These are phyloP conservation scores for Aureobasidium musti DNA, from an alignment of 2,329 filamentous ascomycete species.

Conservation along the genomic window DNA sequence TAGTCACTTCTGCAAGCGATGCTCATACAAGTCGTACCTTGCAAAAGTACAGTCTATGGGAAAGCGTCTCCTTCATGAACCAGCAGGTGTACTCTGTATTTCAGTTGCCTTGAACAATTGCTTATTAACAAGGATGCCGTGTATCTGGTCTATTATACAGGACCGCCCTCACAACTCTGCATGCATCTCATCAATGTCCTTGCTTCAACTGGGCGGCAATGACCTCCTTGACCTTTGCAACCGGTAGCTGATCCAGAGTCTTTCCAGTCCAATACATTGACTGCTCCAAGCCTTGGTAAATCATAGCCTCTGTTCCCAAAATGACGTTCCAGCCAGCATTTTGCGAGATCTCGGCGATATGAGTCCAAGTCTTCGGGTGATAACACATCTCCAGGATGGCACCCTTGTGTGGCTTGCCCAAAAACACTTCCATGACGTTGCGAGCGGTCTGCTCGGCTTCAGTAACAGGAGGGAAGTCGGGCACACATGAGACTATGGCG, in stretches of 20 bases:
- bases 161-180: background rate
- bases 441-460: slow-evolving; percentile 62
- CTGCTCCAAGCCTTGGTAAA: slow-evolving; percentile 73
- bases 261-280: slow-evolving; percentile 64
- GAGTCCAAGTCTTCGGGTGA: slow-evolving; percentile 69
- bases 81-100: background rate
- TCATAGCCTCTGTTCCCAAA: slow-evolving; percentile 72
- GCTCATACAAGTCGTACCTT: background rate
- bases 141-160: background rate
- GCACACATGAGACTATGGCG: slow-evolving; percentile 71
- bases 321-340: slow-evolving; percentile 70
- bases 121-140: background rate
- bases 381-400: slow-evolving; percentile 82
- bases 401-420: slow-evolving; percentile 55
- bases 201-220: slow-evolving; percentile 43
- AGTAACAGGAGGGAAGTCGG: slow-evolving; percentile 66
- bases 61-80: background rate
- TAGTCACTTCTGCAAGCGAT: background rate
- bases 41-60: background rate
- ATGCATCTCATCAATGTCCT: background rate
- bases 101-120: background rate
- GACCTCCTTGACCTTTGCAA: slow-evolving; percentile 60
- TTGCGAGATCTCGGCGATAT: slow-evolving; percentile 63
- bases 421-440: slow-evolving; percentile 55
- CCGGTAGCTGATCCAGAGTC: slow-evolving; percentile 59